These are phyloP conservation scores for Moesziomyces parantarcticus DNA, from an alignment of 1,284 basidiomycete species.

Conservation along the genomic window DNA sequence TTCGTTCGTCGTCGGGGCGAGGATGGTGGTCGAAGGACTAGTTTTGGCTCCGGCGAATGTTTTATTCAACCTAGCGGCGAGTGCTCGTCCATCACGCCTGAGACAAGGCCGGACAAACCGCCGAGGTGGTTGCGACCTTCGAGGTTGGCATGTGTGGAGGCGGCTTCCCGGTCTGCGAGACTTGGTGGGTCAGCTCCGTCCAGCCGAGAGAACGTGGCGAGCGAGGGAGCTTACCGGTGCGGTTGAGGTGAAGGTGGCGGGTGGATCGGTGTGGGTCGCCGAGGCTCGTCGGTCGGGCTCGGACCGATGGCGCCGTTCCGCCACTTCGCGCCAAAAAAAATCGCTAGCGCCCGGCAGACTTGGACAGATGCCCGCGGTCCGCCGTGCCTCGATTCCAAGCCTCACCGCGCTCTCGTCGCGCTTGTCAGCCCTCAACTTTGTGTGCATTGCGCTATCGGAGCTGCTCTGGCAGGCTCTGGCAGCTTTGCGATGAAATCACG, in stretches of 20 bases:
- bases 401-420: too few relatives aligned
- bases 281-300: constrained; percentile 21
- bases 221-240: background rate
- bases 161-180: background rate
- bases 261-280: constrained; percentile 9
- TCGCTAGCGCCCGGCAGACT: background rate
- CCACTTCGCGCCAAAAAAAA: too few relatives aligned
- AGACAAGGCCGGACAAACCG: constrained; percentile 2
- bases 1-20: background rate
- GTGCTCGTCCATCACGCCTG: background rate
- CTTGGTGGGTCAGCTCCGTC: background rate
- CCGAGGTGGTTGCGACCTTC: background rate
- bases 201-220: constrained; percentile 1
- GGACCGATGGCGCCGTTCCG: constrained; percentile 14
- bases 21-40: constrained; percentile 1
- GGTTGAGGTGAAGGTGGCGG: background rate
- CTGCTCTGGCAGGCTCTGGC: too few relatives aligned
- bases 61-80: constrained; percentile 6
- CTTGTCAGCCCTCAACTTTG: too few relatives aligned
- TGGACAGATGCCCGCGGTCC: background rate
- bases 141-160: background rate
- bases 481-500: too few relatives aligned
- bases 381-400: too few relatives aligned
- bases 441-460: too few relatives aligned
- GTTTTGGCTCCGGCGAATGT: background rate